Conservation (phyloP, 1,284 basidiomycete genomes). For the Irpex lacteus region DNA sequence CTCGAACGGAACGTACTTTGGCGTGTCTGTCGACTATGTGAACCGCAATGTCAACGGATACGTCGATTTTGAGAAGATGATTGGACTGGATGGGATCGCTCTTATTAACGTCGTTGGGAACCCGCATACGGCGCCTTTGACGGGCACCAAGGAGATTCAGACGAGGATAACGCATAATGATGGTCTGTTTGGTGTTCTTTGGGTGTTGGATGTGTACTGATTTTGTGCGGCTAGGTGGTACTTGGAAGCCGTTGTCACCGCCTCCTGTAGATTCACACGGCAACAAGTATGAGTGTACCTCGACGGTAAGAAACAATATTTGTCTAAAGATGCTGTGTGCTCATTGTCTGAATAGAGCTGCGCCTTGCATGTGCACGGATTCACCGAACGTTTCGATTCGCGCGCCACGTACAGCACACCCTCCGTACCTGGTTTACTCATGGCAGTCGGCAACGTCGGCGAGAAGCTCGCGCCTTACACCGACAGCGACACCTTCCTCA, state of each 20-base stretch:
- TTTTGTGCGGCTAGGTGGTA: slow-evolving; percentile 52
- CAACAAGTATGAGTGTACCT: slow-evolving; percentile 69
- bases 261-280: slow-evolving; percentile 80
- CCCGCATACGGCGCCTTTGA: slow-evolving; percentile 70
- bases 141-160: slow-evolving; percentile 77
- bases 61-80: slow-evolving; percentile 99
- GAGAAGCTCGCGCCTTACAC: slow-evolving; percentile 78
- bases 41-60: slow-evolving; percentile 87
- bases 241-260: slow-evolving; percentile 83
- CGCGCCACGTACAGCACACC: slow-evolving; percentile 92
- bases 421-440: slow-evolving; percentile 87
- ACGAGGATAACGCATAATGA: slow-evolving; percentile 96
- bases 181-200: slow-evolving; percentile 40
- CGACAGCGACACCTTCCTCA: slow-evolving; percentile 94
- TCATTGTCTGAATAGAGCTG: slow-evolving; percentile 56
- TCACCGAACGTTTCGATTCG: slow-evolving; percentile 90
- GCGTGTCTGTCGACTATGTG: slow-evolving; percentile 81
- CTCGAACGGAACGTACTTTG: slow-evolving; percentile 97
- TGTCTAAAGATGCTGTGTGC: not conserved
- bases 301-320: slow-evolving; percentile 48
- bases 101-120: slow-evolving; percentile 91
- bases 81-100: slow-evolving; percentile 93
- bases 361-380: slow-evolving; percentile 90
- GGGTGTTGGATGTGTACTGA: slow-evolving; percentile 3
- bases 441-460: slow-evolving; percentile 98